A percentile compares a stretch with the other conserved stretches of the same genome.
Conservation (phyloP, 73 alveolate species). For the Breviolum minutum region DNA sequence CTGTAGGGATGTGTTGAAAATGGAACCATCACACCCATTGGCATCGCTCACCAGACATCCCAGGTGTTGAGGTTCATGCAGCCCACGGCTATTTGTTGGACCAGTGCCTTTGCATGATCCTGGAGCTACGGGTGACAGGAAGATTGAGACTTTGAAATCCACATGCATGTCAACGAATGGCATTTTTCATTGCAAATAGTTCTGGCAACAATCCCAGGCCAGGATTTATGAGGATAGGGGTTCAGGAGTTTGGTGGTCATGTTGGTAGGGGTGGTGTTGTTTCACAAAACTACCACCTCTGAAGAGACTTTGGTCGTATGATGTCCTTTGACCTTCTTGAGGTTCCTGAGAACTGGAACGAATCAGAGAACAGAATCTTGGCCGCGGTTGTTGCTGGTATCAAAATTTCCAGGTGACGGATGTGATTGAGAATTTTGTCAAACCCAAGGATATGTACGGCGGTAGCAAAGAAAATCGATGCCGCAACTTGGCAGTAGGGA, state of each 20-base stretch:
- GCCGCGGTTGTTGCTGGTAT: background rate
- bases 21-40: too few relatives aligned
- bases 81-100: slow-evolving; percentile 97
- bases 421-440: background rate
- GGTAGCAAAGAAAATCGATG: background rate
- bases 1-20: too few relatives aligned
- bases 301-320: background rate
- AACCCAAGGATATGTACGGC: background rate
- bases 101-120: slow-evolving; percentile 88
- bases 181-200: too few relatives aligned
- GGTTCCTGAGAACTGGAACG: background rate
- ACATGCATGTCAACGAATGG: too few relatives aligned
- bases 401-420: too few relatives aligned
- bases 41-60: too few relatives aligned
- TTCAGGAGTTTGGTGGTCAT: too few relatives aligned
- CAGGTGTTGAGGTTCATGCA: slow-evolving; percentile 98
- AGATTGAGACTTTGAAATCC: too few relatives aligned
- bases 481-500: background rate
- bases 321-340: background rate
- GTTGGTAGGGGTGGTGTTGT: too few relatives aligned
- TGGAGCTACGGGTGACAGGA: background rate
- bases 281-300: background rate
- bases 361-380: background rate
- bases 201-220: too few relatives aligned
- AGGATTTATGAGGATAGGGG: too few relatives aligned